A percentile compares a stretch with the other conserved stretches of the same genome.
Conservation (phyloP, 495 filamentous ascomycete species). For the Penicillium silybi region DNA sequence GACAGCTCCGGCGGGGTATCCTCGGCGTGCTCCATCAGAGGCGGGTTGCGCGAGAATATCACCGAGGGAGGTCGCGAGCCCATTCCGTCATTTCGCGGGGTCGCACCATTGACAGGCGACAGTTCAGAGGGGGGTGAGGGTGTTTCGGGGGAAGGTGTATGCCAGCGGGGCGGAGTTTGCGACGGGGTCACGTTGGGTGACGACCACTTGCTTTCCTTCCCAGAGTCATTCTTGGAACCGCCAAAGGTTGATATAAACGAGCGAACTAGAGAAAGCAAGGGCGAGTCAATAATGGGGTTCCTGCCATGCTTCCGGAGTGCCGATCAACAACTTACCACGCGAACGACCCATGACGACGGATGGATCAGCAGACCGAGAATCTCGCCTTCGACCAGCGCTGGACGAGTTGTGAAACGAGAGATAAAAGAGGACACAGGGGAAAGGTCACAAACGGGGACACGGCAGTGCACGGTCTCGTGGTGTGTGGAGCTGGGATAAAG, state of each 20-base stretch:
- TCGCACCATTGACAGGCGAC: constrained; percentile 25
- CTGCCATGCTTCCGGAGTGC: constrained; percentile 4
- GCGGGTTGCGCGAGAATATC: constrained; percentile 80
- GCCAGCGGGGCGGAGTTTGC: constrained; percentile 28
- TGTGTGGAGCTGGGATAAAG: constrained; percentile 3
- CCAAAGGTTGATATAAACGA: constrained; percentile 63
- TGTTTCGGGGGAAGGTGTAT: constrained; percentile 38
- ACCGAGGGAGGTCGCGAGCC: constrained; percentile 58
- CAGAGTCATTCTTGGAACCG: constrained; percentile 27
- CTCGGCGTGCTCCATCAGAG: constrained; percentile 73
- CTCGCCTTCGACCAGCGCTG: constrained; percentile 2
- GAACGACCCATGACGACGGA: constrained; percentile 38
- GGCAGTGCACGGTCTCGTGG: constrained; percentile 9
- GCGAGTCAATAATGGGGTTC: constrained; percentile 13
- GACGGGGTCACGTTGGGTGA: constrained; percentile 22
- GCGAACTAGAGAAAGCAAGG: constrained; percentile 47
- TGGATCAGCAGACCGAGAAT: constrained; percentile 7
- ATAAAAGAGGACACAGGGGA: not conserved
- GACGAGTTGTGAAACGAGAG: constrained; percentile 6
- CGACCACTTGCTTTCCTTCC: constrained; percentile 30
- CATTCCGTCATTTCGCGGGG: constrained; percentile 28
- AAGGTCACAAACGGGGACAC: not conserved
- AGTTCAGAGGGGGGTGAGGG: constrained; percentile 30
- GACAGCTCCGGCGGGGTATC: constrained; percentile 90
- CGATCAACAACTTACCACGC: constrained; percentile 36